Percentiles rank a stretch among this genome's conserved stretches.
phyloP scores from a whole-genome alignment of 2,329 filamentous ascomycete species.

The Phaeosphaeriaceae sp. region DNA sequence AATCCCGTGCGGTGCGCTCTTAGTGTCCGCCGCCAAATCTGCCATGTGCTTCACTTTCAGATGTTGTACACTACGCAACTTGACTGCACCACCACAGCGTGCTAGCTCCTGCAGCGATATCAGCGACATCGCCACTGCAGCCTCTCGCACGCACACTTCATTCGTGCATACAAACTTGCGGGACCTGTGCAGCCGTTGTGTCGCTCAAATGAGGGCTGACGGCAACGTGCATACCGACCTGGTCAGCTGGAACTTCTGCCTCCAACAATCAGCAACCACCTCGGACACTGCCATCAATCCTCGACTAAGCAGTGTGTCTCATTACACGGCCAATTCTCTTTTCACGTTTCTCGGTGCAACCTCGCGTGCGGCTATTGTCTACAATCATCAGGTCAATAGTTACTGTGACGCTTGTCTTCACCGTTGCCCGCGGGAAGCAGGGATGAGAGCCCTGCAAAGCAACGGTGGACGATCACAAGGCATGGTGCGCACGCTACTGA shows the following conservation, averaged over 20 bases:
- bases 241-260: slow-evolving; percentile 36
- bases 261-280: slow-evolving; percentile 3
- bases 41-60: neutral
- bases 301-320: neutral
- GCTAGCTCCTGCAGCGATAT: neutral
- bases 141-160: too few relatives aligned
- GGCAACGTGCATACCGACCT: slow-evolving; percentile 38
- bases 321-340: neutral
- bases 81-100: neutral
- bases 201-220: slow-evolving; percentile 29
- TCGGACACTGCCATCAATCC: neutral
- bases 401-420: slow-evolving; percentile 13
- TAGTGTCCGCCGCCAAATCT: neutral
- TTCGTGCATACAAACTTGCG: slow-evolving; percentile 16
- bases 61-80: neutral
- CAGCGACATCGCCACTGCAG: neutral
- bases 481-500: slow-evolving; percentile 36
- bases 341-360: neutral
- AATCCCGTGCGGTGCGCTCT: neutral
- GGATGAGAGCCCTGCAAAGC: slow-evolving; percentile 34
- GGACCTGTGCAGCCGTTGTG: slow-evolving; percentile 22
- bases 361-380: slow-evolving; percentile 12
- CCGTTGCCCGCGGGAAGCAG: slow-evolving; percentile 39
- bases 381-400: slow-evolving; percentile 4
- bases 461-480: slow-evolving; percentile 43